Base-by-base conservation (phyloP, 2,329 filamentous ascomycete species). In the Apiospora phragmitis region DNA sequence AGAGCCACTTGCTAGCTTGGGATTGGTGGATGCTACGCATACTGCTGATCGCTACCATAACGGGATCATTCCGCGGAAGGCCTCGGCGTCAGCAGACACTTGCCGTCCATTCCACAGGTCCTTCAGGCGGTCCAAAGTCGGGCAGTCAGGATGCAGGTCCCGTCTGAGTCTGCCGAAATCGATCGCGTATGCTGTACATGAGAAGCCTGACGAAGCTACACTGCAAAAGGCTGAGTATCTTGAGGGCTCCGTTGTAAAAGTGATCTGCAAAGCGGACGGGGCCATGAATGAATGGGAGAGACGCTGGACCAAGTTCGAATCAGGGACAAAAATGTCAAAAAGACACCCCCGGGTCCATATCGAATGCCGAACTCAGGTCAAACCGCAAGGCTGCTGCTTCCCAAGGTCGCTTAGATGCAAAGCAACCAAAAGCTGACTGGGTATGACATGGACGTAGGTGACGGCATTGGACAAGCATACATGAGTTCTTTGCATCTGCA, bases 381-480 rank as follows among this genome's bases (percentile, higher is more conserved):
- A 38, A 18, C 29, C 55, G 55, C 55, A 38, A 18, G 55, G 55
- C 55, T 62, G 55, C 55, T 62, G 55, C 32, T 18, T 62, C 3
- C 32, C 55, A 38, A 38, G 55, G 32, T 62, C 55, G 55, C 55
- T 62, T 62, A 38, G 32, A 62, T 62, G 55, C 55, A 62, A 62
- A 62, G 55, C 55, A 38, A 62, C 55, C 55, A 62, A 62, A 62
- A 35, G 55, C 55, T 62, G 55, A 62, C 32, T 62, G 55, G 24
- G 55, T 21, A 21, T 62, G 18, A 38, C 55, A 24, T 62, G 29
- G 55, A 38, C 32, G 32, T 12, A 62, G 32, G 32, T 29, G 21
- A 62, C 32, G 55, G 32, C 18, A 62, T 62, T 62, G 18, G 55
- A 62, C 16, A 32, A 62, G 21, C 18, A 38, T 62, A 62, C 29